A percentile compares a stretch with the other conserved stretches of the same genome.
phyloP scores from a whole-genome alignment of 2,329 filamentous ascomycete species.

The Ophiosphaerella herpotricha region DNA sequence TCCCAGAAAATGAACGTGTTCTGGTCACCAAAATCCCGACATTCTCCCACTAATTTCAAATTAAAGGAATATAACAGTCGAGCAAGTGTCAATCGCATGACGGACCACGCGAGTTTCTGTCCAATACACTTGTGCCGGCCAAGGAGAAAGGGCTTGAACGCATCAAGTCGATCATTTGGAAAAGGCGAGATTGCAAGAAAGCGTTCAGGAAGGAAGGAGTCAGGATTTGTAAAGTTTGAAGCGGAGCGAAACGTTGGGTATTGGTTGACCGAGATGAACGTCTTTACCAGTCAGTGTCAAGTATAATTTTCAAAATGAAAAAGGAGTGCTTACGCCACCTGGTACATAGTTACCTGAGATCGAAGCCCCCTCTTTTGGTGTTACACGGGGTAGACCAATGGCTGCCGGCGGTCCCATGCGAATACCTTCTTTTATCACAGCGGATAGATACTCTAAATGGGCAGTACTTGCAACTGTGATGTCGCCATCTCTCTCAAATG shows the following conservation, averaged over 20 bases:
- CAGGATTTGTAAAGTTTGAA: constrained; percentile 31
- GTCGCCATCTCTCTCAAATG: constrained; percentile 18
- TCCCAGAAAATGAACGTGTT: constrained; percentile 25
- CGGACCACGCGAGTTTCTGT: constrained; percentile 29
- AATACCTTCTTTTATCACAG: constrained; percentile 35
- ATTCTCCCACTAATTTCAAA: constrained; percentile 2
- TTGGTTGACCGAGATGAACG: constrained; percentile 26
- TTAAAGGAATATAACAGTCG: constrained; percentile 48
- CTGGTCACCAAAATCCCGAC: constrained; percentile 18
- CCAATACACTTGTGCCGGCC: constrained; percentile 31
- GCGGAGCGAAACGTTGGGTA: constrained; percentile 30
- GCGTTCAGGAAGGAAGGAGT: constrained; percentile 36
- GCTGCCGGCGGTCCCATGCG: constrained; percentile 27
- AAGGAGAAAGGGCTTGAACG: constrained; percentile 25
- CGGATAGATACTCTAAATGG: constrained; percentile 26
- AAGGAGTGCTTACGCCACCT: constrained; percentile 11
- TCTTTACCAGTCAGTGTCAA: constrained; percentile 6
- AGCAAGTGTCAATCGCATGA: constrained; percentile 42
- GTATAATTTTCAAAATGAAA: background rate
- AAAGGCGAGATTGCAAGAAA: constrained; percentile 30
- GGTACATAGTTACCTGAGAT: constrained; percentile 21
- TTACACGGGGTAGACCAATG: constrained; percentile 17
- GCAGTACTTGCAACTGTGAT: constrained; percentile 15
- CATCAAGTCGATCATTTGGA: constrained; percentile 22
- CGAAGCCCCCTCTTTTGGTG: constrained; percentile 13